phyloP scores from a whole-genome alignment of 495 filamentous ascomycete genomes.

The Penicillium diatomitis region DNA sequence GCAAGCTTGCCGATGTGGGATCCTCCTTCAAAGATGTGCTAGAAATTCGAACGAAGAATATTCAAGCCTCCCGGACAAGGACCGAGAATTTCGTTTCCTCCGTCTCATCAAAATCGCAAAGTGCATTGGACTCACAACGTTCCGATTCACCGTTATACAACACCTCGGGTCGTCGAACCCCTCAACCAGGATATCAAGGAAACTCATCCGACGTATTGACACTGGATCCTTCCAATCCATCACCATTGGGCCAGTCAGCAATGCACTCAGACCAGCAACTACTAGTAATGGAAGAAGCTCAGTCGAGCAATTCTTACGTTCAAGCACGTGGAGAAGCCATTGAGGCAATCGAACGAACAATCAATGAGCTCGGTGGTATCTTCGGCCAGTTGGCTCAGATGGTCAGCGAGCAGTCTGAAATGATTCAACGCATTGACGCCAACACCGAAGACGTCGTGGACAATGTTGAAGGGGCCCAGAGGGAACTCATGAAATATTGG shows the following conservation, averaged over 20 bases:
- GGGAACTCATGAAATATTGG: slow-evolving; percentile 95
- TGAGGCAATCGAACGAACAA: slow-evolving; percentile 92
- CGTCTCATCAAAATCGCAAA: slow-evolving; percentile 70
- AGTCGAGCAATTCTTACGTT: slow-evolving; percentile 78
- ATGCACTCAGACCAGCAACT: slow-evolving; percentile 77
- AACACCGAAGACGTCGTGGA: slow-evolving; percentile 96
- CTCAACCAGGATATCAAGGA: slow-evolving; percentile 46
- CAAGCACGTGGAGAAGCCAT: slow-evolving; percentile 92
- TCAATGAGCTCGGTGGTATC: slow-evolving; percentile 86
- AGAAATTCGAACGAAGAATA: slow-evolving; percentile 95
- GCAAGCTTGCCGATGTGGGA: slow-evolving; percentile 87
- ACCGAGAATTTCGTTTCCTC: slow-evolving; percentile 96
- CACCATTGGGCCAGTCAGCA: slow-evolving; percentile 38
- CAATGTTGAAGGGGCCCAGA: slow-evolving; percentile 91
- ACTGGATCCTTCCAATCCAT: slow-evolving; percentile 63
- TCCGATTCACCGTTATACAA: slow-evolving; percentile 80
- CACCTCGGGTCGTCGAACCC: slow-evolving; percentile 60
- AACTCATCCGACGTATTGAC: slow-evolving; percentile 65
- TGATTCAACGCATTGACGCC: slow-evolving; percentile 86
- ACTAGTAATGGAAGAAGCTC: slow-evolving; percentile 88
- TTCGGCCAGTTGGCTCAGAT: slow-evolving; percentile 96
- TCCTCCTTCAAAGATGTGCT: slow-evolving; percentile 96
- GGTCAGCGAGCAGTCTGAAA: slow-evolving; percentile 94
- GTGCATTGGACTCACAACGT: slow-evolving; percentile 44
- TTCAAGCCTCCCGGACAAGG: slow-evolving; percentile 81